Percentiles rank a stretch among this genome's conserved stretches.
Evolutionary conservation across 768 basidiomycete genomes (phyloP).

Genomic region (Lentinula boryana): DNA sequence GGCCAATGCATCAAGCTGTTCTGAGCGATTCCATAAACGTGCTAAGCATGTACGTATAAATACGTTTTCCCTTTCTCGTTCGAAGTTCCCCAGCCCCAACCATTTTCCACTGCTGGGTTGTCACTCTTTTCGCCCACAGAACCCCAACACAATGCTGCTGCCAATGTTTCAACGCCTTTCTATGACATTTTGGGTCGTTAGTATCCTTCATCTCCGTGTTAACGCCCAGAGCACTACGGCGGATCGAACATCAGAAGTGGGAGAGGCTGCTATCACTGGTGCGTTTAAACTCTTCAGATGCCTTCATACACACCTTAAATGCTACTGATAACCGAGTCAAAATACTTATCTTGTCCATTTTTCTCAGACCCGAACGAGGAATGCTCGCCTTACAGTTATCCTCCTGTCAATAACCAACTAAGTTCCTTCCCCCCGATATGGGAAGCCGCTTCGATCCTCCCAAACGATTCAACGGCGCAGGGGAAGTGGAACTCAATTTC

Average conservation of each 20-base stretch:
- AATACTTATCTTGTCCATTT: neutral
- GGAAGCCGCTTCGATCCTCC: slow-evolving; percentile 36
- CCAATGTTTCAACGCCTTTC: neutral
- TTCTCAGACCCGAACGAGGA: slow-evolving; percentile 26
- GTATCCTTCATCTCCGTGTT: neutral
- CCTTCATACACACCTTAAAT: too few species aligned
- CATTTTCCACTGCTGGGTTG: neutral
- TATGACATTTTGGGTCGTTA: neutral
- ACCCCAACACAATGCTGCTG: neutral
- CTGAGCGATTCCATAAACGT: neutral
- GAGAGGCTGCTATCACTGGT: slow-evolving; percentile 33
- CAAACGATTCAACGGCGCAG: slow-evolving; percentile 35
- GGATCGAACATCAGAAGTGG: slow-evolving; percentile 26
- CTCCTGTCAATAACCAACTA: slow-evolving; percentile 24
- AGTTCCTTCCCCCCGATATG: slow-evolving; percentile 39
- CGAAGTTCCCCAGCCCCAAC: neutral
- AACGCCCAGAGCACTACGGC: slow-evolving; percentile 11
- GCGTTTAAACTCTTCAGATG: slow-evolving; percentile 7
- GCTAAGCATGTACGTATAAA: neutral
- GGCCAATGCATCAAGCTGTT: neutral
- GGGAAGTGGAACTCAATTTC: slow-evolving; percentile 38
- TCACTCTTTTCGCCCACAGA: neutral
- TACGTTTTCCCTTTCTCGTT: neutral
- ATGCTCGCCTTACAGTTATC: slow-evolving; percentile 38
- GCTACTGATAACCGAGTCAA: too few species aligned